Conservation (phyloP, 768 basidiomycete species). For the Tephrocybe rancida region DNA sequence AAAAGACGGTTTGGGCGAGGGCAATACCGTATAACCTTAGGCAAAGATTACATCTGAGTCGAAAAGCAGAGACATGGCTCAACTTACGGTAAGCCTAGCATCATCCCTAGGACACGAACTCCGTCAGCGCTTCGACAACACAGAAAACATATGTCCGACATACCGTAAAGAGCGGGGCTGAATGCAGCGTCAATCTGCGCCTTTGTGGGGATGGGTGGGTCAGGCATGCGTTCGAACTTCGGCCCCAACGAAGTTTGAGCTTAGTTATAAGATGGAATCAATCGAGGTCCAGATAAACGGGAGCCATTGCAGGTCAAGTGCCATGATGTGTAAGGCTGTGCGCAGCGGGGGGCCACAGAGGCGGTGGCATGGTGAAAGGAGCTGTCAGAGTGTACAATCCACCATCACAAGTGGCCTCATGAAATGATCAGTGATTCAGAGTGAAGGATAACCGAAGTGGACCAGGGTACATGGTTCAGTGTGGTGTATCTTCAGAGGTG, state of each 20-base stretch:
- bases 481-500: too few species aligned
- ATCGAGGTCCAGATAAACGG: too few species aligned
- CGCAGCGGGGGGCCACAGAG: too few species aligned
- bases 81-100: not conserved
- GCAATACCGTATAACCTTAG: not conserved
- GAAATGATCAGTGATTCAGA: too few species aligned
- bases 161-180: constrained; percentile 6
- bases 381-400: too few species aligned
- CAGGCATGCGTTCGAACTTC: not conserved
- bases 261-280: not conserved
- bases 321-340: too few species aligned
- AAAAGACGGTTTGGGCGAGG: constrained; percentile 1
- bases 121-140: not conserved
- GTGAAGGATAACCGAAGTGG: too few species aligned
- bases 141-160: not conserved
- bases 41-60: not conserved
- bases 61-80: not conserved
- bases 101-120: not conserved
- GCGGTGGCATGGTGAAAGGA: too few species aligned
- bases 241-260: too few species aligned
- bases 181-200: constrained; percentile 3
- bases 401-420: too few species aligned
- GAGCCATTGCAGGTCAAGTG: too few species aligned
- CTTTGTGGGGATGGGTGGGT: not conserved
- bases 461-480: too few species aligned